Evolutionary conservation across 306 rosid genomes (phyloP), one percentile per base, ranked within the genome.

Genomic region (Vigna nakashimae): DNA sequence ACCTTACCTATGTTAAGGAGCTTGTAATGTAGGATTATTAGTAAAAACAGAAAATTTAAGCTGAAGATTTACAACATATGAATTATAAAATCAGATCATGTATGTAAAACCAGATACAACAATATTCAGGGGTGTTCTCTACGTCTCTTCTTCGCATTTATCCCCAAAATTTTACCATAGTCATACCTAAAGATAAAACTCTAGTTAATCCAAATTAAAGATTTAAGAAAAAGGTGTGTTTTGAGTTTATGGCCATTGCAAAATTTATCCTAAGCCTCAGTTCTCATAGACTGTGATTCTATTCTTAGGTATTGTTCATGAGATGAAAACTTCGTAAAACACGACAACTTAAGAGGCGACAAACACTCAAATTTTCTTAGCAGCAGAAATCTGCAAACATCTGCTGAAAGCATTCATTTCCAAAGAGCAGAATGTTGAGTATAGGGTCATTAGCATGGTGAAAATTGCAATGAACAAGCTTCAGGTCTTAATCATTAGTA

Each of bases 101-200:
- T 58, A 26, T 36, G 17, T 4, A 16, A 13, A 22, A 36, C 28
- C 10, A 20, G 46, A 62, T 64, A 36, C 20, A 22, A 43, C 36
- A 48, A 48, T 78, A 34, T 22, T 34, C 22, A 15, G 16, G 18
- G 55, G 40, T 32, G 48, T 28, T 51, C 26, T 49, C 48, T 71
- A 10, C 49, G 48, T 26, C 36, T 62, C 67, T 69, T 51, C 30
- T 16, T 36, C 26, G 16, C 65, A 49, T 59, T 9, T 62, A 79
- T 16, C 66, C 77, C 51, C 4, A 18, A 45, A 13, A 17, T 12
- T 69, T 30, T 30, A 36, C 57, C 65, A 36, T 15, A 72, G 34
- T 30, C 65, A 34, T 51, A 42, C 40, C 40, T 10, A 79, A 10
- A 17, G 73, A 63, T 63, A 69, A 69, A 57, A 45, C 53, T 69